Base-by-base conservation (phyloP, 2,329 filamentous ascomycete genomes). In the Aspergillus fumigatus region DNA sequence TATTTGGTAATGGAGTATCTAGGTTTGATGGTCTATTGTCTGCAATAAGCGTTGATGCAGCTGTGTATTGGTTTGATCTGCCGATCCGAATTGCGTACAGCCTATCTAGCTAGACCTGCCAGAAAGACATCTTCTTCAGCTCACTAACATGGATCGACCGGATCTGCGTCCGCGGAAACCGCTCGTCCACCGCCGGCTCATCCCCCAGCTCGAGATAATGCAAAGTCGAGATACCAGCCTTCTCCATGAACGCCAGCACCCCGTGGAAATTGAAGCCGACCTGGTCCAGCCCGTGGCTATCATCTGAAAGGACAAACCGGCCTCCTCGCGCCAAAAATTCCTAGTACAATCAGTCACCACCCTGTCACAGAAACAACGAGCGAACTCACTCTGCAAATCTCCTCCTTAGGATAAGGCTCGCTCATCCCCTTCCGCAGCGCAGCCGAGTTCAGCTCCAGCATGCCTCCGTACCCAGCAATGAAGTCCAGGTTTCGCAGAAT, bases 361-460 rank as follows among this genome's bases (percentile, higher is more conserved):
- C 41, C 17, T 26, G 38, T 21, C 27, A 9, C 26, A 32, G 25
- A 23, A 55, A 43, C 45, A 27, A 50, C n/a, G 43, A 50, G 23
- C 25, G 47, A 55, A 75, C 79, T 72, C 65, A 89, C 88, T 81
- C 90, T 82, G 65, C 91, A 91, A 67, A 99, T 88, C 65, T 85
- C 80, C 53, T 84, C 81, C 60, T 86, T 86, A 0, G 94, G 94
- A 79, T 99, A 99, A 48, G 93, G 91, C 78, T 97, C 92, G 21
- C 79, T 83, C 74, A 97, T 84, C 4, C 93, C 94, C 78, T 99
- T 99, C 62, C 94, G 83, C 74, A 97, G 72, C 21, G 86, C 92
- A 41, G 89, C 87, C 51, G 88, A 92, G 73, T 99, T 99, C 67
- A 96, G 82, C 81, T 99, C 94, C 58, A 99, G 70, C 73, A 94